These are phyloP conservation scores for Geotrichum cucujoidarum DNA, from an alignment of 1,139 yeast species.

Conservation along the genomic window DNA sequence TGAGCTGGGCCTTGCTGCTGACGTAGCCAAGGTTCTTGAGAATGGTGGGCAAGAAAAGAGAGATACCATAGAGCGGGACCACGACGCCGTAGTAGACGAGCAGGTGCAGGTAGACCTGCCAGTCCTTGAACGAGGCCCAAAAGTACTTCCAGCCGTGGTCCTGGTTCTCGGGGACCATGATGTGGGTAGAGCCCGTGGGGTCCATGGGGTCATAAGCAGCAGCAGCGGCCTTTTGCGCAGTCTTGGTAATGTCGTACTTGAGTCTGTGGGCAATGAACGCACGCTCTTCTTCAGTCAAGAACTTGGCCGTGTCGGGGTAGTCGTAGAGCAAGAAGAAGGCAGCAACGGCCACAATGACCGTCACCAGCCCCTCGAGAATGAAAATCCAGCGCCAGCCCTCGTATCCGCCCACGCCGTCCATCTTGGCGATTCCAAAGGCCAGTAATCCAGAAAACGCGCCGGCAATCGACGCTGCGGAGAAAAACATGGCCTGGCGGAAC, in stretches of 20 bases:
- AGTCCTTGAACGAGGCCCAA: constrained; percentile 33
- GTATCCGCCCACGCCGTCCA: constrained; percentile 40
- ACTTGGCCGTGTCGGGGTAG: constrained; percentile 45
- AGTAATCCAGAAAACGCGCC: constrained; percentile 50
- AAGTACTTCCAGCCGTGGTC: constrained; percentile 26
- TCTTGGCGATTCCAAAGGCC: constrained; percentile 25
- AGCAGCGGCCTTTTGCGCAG: neutral
- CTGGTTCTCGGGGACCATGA: constrained; percentile 12
- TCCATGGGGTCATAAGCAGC: neutral
- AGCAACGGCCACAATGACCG: constrained; percentile 37
- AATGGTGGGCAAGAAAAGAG: constrained; percentile 38
- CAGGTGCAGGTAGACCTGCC: constrained; percentile 30
- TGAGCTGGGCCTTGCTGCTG: constrained; percentile 29
- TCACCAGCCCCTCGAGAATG: constrained; percentile 14
- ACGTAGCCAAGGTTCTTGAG: constrained; percentile 33
- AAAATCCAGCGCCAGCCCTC: constrained; percentile 20
- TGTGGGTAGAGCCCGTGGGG: neutral
- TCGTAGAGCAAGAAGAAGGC: constrained; percentile 50
- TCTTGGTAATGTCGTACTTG: constrained; percentile 30
- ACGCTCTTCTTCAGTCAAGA: constrained; percentile 46
- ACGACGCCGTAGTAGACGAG: constrained; percentile 23
- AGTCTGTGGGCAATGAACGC: constrained; percentile 45
- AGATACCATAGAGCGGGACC: constrained; percentile 29
- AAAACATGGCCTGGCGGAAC: constrained; percentile 54
- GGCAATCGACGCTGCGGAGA: constrained; percentile 46